Conservation (phyloP, 2,329 filamentous ascomycete genomes). For the Fonsecaea nubica region DNA sequence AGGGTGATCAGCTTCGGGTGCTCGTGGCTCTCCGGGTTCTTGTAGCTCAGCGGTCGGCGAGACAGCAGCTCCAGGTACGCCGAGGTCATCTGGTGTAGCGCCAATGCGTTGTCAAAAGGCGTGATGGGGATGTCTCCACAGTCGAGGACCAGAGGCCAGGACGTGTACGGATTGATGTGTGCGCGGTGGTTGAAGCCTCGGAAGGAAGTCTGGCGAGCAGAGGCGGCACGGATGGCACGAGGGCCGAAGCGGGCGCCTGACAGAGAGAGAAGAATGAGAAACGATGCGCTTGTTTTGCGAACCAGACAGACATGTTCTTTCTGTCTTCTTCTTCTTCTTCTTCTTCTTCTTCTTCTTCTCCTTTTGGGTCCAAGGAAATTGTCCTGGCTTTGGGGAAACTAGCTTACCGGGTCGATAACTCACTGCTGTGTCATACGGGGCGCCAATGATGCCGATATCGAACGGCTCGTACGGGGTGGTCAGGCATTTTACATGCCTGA, state of each 20-base stretch:
- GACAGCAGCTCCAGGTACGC: conserved; percentile 74
- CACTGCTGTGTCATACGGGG: conserved; percentile 76
- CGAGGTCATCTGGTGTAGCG: conserved; percentile 81
- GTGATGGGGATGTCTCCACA: conserved; percentile 90
- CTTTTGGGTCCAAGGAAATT: neutral
- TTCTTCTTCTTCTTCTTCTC: too few relatives aligned
- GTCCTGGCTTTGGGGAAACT: neutral
- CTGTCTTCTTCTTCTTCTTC: neutral
- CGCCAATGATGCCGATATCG: conserved; percentile 75
- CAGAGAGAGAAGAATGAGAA: conserved; percentile 6
- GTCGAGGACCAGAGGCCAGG: conserved; percentile 80
- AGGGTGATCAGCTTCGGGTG: conserved; percentile 68
- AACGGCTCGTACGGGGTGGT: conserved; percentile 68
- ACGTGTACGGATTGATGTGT: conserved; percentile 80
- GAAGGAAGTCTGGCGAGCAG: conserved; percentile 77
- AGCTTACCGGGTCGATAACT: conserved; percentile 69
- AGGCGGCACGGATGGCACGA: conserved; percentile 83
- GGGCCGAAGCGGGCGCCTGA: conserved; percentile 79
- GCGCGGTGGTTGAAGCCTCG: conserved; percentile 84
- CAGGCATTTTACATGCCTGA: conserved; percentile 72
- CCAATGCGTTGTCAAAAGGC: conserved; percentile 83
- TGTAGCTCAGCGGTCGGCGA: conserved; percentile 48
- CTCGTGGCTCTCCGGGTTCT: conserved; percentile 39
- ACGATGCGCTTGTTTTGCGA: neutral
- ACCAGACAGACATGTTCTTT: neutral